Evolutionary conservation across 2,329 filamentous ascomycete species (phyloP), one percentile per base, ranked within the genome.

Genomic region (Trichoderma koningii): DNA sequence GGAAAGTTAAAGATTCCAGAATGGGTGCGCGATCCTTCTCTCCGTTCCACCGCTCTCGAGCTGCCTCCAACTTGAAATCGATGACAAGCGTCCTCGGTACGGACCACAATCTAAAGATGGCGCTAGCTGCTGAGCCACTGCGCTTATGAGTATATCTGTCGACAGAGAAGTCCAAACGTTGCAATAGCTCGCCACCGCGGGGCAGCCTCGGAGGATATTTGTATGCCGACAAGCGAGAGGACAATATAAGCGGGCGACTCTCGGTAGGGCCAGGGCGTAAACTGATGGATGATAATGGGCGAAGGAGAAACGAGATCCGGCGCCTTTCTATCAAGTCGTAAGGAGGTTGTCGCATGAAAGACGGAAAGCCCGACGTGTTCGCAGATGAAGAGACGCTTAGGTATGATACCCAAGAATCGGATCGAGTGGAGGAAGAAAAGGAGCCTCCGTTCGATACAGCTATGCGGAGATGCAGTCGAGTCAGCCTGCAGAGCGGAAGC

Each of bases 391-490:
- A 41, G 34, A 23, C 38, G 47, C 45, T 38, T 30, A 53, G 47
- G 23, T 55, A 61, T 34, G 63, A 42, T 21, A 61, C 63, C 21
- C 62, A 52, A 41, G 34, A 53, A 34, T 44, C 23, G 34, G 34
- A 34, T 42, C 60, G 28, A 48, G 28, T 14, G 50, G 60, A 45
- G 53, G 63, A 64, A 28, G 34, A 52, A 56, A 52, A 52, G 55
- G 63, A 55, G 55, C 52, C 55, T 38, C 10, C 42, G 53, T 44
- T 23, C 30, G 63, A 17, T 48, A 44, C 28, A 44, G 19, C 19
- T 28, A 23, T 59, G 57, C 47, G 52, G 55, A 64, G 34, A 61
- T 38, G 23, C 53, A 38, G 56, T 65, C 63, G 63, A 65, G 63
- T 60, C 48, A 55, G 48, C 55, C 23, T 60, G 47, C 41, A 48